phyloP scores from a whole-genome alignment of 352 stramenopile genomes.

The Phytophthora hibernalis region DNA sequence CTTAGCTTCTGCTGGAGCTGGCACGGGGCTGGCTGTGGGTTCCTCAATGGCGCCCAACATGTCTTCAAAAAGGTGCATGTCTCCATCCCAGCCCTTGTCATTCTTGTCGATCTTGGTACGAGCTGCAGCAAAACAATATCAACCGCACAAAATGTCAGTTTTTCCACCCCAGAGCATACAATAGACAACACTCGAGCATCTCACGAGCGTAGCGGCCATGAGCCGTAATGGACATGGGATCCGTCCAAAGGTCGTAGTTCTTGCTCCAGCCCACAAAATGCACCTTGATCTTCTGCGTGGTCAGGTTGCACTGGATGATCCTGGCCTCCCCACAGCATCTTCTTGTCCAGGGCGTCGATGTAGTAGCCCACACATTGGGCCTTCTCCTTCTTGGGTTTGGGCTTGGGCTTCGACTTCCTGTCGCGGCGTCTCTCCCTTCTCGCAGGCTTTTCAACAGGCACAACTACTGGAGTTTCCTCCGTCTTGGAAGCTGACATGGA shows the following conservation, averaged over 20 bases:
- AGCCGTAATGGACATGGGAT: slow-evolving; percentile 64
- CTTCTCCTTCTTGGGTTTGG: slow-evolving; percentile 45
- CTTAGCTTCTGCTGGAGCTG: slow-evolving; percentile 15
- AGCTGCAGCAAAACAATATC: slow-evolving; percentile 19
- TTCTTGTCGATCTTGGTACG: slow-evolving; percentile 32
- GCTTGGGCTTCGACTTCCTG: slow-evolving; percentile 31
- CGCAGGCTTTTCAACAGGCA: slow-evolving; percentile 7
- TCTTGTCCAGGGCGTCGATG: slow-evolving; percentile 77
- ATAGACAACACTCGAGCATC: slow-evolving; percentile 15
- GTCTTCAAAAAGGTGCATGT: slow-evolving; percentile 64
- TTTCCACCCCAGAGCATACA: neutral
- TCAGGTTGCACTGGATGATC: slow-evolving; percentile 71
- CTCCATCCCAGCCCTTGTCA: slow-evolving; percentile 59
- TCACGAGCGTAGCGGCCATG: slow-evolving; percentile 64
- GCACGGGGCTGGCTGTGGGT: slow-evolving; percentile 17
- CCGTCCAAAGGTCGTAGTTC: slow-evolving; percentile 78
- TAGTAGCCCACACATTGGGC: slow-evolving; percentile 64
- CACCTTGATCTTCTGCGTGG: slow-evolving; percentile 70
- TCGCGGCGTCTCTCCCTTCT: slow-evolving; percentile 32
- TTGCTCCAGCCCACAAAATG: slow-evolving; percentile 77
- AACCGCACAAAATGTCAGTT: slow-evolving; percentile 9
- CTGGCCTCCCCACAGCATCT: slow-evolving; percentile 76
- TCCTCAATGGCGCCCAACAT: slow-evolving; percentile 45
- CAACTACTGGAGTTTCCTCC: neutral
- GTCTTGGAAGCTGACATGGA: slow-evolving; percentile 6